Percentiles rank a stretch among this genome's conserved stretches.
Conservation (phyloP, 345 rosid genomes). For the Erysimum cheiranthoides region DNA sequence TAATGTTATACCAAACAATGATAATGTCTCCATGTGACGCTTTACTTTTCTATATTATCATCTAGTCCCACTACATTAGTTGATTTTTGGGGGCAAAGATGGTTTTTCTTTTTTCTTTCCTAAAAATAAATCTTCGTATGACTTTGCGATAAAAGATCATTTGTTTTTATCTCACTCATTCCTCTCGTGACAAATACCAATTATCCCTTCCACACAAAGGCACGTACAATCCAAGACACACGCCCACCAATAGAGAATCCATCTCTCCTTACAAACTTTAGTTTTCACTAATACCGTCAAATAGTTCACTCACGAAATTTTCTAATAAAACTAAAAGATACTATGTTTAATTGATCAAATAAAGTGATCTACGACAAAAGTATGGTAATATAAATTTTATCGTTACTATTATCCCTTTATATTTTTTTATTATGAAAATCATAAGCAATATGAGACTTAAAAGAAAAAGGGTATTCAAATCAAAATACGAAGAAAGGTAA, state of each 20-base stretch:
- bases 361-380: no score
- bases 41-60: constrained; percentile 30
- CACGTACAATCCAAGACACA: constrained; percentile 13
- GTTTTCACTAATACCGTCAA: no score
- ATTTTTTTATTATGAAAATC: background rate
- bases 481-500: background rate
- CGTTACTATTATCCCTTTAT: background rate
- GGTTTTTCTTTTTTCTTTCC: background rate
- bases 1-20: constrained; percentile 35
- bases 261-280: background rate
- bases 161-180: constrained; percentile 8
- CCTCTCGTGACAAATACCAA: constrained; percentile 10
- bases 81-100: background rate
- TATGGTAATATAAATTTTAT: background rate
- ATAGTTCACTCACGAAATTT: no score
- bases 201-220: background rate
- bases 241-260: background rate
- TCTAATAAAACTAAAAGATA: no score
- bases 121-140: background rate
- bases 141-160: constrained; percentile 26
- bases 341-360: no score
- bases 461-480: background rate
- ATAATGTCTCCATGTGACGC: constrained; percentile 40
- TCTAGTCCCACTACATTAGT: constrained; percentile 29
- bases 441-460: background rate